Evolutionary conservation across 1,284 basidiomycete genomes (phyloP).

Genomic region (Sporisorium sorghi): DNA sequence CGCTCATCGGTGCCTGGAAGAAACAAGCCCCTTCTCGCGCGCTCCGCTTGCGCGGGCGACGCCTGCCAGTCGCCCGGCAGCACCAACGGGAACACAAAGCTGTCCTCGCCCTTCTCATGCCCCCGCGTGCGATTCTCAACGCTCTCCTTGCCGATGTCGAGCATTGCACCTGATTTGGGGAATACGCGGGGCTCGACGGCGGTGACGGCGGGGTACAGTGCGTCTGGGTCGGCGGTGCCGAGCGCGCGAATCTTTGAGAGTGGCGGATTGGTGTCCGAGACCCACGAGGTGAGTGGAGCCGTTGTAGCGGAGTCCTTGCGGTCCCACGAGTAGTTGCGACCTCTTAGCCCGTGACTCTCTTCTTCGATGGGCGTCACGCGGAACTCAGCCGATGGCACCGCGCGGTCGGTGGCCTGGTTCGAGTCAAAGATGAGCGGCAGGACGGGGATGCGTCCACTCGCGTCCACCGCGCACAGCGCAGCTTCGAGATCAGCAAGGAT

Average conservation of each 20-base stretch:
- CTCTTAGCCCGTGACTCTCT: slow-evolving; percentile 46
- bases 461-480: slow-evolving; percentile 19
- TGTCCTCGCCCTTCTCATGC: slow-evolving; percentile 26
- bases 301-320: slow-evolving; percentile 21
- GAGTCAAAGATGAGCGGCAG: slow-evolving; percentile 53
- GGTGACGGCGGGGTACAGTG: slow-evolving; percentile 40
- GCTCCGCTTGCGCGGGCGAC: slow-evolving; percentile 41
- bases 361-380: slow-evolving; percentile 57
- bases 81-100: slow-evolving; percentile 61
- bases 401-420: slow-evolving; percentile 13
- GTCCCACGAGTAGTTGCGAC: slow-evolving; percentile 58
- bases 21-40: slow-evolving; percentile 27
- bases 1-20: slow-evolving; percentile 25
- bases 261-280: slow-evolving; percentile 42
- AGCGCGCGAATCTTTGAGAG: slow-evolving; percentile 34
- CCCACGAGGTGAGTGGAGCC: slow-evolving; percentile 31
- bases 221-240: slow-evolving; percentile 23
- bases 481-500: slow-evolving; percentile 58
- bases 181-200: slow-evolving; percentile 51
- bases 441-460: slow-evolving; percentile 19
- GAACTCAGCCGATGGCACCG: slow-evolving; percentile 40
- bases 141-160: slow-evolving; percentile 34
- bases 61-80: slow-evolving; percentile 61
- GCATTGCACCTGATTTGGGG: slow-evolving; percentile 47
- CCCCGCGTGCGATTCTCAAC: slow-evolving; percentile 18